These are phyloP conservation scores for Neonothopanus nambi DNA, from an alignment of 1,284 basidiomycete genomes.

Conservation along the genomic window DNA sequence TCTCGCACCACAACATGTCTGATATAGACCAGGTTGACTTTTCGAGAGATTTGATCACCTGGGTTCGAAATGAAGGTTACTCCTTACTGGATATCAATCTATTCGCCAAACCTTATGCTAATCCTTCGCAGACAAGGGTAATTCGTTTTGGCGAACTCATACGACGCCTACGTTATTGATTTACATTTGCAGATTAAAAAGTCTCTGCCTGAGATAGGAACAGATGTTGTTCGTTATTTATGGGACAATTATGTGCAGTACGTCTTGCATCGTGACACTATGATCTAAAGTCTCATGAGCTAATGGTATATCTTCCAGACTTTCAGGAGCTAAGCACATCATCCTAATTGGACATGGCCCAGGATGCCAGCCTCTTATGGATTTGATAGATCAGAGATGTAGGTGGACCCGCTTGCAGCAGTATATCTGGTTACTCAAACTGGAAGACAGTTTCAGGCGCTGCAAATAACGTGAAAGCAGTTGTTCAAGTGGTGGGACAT, in stretches of 20 bases:
- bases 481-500: slow-evolving; percentile 78
- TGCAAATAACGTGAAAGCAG: slow-evolving; percentile 62
- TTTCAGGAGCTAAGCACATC: slow-evolving; percentile 70
- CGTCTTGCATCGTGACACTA: slow-evolving; percentile 29
- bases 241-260: slow-evolving; percentile 97
- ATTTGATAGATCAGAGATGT: slow-evolving; percentile 74
- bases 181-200: neutral
- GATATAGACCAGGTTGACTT: slow-evolving; percentile 71
- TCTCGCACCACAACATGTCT: slow-evolving; percentile 5
- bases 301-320: slow-evolving; percentile 38
- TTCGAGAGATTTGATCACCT: slow-evolving; percentile 76
- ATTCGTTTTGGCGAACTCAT: slow-evolving; percentile 4
- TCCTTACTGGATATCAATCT: slow-evolving; percentile 89
- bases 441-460: slow-evolving; percentile 45
- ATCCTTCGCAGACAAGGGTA: slow-evolving; percentile 33
- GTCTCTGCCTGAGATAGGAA: neutral
- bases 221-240: slow-evolving; percentile 49
- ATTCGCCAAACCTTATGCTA: slow-evolving; percentile 60
- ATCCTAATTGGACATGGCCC: slow-evolving; percentile 87
- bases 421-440: neutral
- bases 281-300: neutral
- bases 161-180: neutral
- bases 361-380: slow-evolving; percentile 75
- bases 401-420: neutral
- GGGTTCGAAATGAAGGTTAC: slow-evolving; percentile 68